These are phyloP conservation scores for Lobosporangium transversale DNA, from an alignment of 192 early-diverging fungal species.

Conservation along the genomic window DNA sequence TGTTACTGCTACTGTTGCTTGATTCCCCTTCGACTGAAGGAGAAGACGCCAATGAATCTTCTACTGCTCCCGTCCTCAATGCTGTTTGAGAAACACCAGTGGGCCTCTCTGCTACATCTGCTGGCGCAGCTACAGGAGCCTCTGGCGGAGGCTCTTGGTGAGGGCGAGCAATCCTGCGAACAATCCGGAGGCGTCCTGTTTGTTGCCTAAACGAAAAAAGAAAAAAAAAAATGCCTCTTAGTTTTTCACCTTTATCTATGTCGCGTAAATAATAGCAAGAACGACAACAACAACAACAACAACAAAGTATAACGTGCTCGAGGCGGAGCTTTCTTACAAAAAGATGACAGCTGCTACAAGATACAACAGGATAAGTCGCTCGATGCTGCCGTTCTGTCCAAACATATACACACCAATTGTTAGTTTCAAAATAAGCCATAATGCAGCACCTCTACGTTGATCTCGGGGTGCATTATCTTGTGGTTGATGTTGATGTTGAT, in stretches of 20 bases:
- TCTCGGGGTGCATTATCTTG: slow-evolving; percentile 45
- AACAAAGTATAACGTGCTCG: too few species aligned
- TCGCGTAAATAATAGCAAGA: too few species aligned
- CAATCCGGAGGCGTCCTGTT: background rate
- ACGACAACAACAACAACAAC: too few species aligned
- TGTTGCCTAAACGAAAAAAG: background rate
- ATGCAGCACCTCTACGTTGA: slow-evolving; percentile 53
- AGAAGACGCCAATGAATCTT: too few species aligned
- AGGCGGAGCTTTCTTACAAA: slow-evolving; percentile 56
- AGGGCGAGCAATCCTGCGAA: background rate
- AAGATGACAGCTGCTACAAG: slow-evolving; percentile 67
- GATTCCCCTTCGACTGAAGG: background rate
- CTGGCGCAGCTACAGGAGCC: slow-evolving; percentile 1
- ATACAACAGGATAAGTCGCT: slow-evolving; percentile 66
- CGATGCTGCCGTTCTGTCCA: slow-evolving; percentile 67
- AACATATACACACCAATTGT: slow-evolving; percentile 68
- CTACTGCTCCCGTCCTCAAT: too few species aligned
- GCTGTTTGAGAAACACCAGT: too few species aligned
- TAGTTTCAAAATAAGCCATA: slow-evolving; percentile 72
- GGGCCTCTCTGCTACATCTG: too few species aligned
- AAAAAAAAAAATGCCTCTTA: background rate
- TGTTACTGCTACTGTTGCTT: slow-evolving; percentile 9
- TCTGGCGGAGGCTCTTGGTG: slow-evolving; percentile 10
- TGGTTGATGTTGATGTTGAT: background rate
- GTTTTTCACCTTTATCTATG: too few species aligned